Evolutionary conservation across 2,329 filamentous ascomycete species (phyloP).

Genomic region (Epicoccum nigrum): DNA sequence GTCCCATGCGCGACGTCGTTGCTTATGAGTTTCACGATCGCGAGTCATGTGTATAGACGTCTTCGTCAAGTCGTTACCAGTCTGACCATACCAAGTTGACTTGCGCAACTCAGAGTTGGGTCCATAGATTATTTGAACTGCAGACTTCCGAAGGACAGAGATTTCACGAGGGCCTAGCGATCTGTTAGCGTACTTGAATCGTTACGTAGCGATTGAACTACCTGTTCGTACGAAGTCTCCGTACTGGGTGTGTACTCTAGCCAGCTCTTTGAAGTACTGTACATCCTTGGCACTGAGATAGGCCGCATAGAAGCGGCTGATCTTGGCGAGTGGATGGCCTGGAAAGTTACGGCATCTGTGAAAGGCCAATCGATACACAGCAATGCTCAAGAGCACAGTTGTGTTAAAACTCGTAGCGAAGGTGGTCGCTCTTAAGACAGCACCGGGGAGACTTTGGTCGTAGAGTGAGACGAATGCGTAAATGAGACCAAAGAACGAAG

Average conservation of each 20-base stretch:
- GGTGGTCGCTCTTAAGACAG: slow-evolving; percentile 15
- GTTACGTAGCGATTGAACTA: slow-evolving; percentile 6
- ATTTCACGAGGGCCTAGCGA: slow-evolving; percentile 32
- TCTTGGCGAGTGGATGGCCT: slow-evolving; percentile 29
- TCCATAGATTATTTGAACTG: slow-evolving; percentile 30
- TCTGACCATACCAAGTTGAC: slow-evolving; percentile 36
- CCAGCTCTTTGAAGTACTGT: slow-evolving; percentile 39
- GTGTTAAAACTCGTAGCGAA: slow-evolving; percentile 20
- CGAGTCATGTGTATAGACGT: slow-evolving; percentile 32
- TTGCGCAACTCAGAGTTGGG: slow-evolving; percentile 32
- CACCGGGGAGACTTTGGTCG: slow-evolving; percentile 3
- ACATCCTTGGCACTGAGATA: slow-evolving; percentile 32
- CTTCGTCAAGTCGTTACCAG: slow-evolving; percentile 27
- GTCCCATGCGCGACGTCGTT: slow-evolving; percentile 36
- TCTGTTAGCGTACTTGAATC: not conserved
- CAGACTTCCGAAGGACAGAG: slow-evolving; percentile 26
- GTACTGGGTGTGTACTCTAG: slow-evolving; percentile 37
- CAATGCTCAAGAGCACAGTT: slow-evolving; percentile 28
- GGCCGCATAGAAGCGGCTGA: slow-evolving; percentile 38
- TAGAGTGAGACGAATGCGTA: slow-evolving; percentile 11
- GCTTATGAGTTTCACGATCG: slow-evolving; percentile 26
- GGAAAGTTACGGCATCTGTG: slow-evolving; percentile 35
- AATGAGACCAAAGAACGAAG: slow-evolving; percentile 18
- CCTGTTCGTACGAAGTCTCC: slow-evolving; percentile 46
- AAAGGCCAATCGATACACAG: slow-evolving; percentile 31